Base-by-base conservation (phyloP, 352 stramenopile genomes). In the Pythium plurisporium region DNA sequence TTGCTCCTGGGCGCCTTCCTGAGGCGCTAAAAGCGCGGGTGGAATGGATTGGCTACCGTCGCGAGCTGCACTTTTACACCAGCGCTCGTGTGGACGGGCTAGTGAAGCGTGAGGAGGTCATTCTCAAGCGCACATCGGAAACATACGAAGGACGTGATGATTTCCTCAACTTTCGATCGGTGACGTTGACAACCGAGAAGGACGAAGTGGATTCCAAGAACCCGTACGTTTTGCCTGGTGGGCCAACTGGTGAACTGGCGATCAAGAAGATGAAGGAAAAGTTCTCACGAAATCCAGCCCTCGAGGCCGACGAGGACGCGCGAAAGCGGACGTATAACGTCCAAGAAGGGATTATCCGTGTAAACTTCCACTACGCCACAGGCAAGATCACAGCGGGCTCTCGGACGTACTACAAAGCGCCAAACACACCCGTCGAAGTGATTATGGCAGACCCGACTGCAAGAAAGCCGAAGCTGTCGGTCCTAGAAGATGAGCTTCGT, bases 211-310 rank as follows among this genome's bases (percentile, higher is more conserved):
- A 91, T 40, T 70, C 67, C 10, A 90, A 89, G 64, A 91, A 90
- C 41, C 78, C 83, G 25, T 94, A 91, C 53, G 72, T 91, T 40
- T 60, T 91, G 12, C 80, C 84, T 38, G 84, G 80, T 15, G 79
- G 81, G 14, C 73, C 78, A 22, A 79, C 76, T 1, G 80, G 84
- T 22, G 82, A 92, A 53, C 71, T 96, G 57, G 47, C 82, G 14
- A 94, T 98, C 51, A 88, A 90, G 59, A 97, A 97, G 50, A 97
- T 98, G 91, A 95, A 89, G 50, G 86, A 98, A 52, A 96, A 96
- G 57, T 97, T 95, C 61, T 72, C 72, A 3, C 85, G 91, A 10
- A 89, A 95, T 50, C 7, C 52, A 2, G 17, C 42, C 1, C 34
- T 78, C 14, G 48, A 61, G 9, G 86, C 83, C 5, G 81, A 91